Conservation (phyloP, 371 early-diverging fungal species). For the Apophysomyces trapeziformis region DNA sequence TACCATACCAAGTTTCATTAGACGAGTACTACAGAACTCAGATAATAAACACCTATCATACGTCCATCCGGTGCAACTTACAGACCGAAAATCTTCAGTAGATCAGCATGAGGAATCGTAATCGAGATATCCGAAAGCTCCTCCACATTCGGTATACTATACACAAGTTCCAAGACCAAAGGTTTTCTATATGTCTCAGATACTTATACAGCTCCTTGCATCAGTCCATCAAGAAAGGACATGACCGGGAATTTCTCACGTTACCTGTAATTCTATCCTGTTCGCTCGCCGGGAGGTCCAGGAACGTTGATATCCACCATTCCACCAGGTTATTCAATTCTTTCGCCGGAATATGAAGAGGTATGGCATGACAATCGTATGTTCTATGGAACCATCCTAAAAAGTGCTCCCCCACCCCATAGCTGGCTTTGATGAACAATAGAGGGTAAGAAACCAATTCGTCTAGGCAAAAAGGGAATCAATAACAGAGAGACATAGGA, state of each 20-base stretch:
- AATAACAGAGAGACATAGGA: too few species aligned
- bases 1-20: slow-evolving; percentile 1
- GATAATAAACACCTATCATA: not conserved
- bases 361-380: not conserved
- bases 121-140: slow-evolving; percentile 5
- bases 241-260: not conserved
- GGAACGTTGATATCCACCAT: slow-evolving; percentile 3
- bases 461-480: not conserved
- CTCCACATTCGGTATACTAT: not conserved
- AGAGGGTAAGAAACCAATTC: not conserved
- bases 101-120: not conserved
- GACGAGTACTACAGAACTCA: not conserved
- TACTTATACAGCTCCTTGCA: not conserved
- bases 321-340: not conserved
- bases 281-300: not conserved
- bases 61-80: not conserved
- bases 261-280: slow-evolving; percentile 6
- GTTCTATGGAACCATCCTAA: not conserved
- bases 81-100: slow-evolving; percentile 5
- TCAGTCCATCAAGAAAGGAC: not conserved
- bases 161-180: not conserved
- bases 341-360: not conserved
- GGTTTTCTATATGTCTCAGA: not conserved
- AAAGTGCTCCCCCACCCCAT: not conserved
- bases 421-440: not conserved